These are phyloP conservation scores for Pseudoscleropodium purum DNA, from an alignment of 225 moss, liverwort and hornwort species.

Conservation along the genomic window DNA sequence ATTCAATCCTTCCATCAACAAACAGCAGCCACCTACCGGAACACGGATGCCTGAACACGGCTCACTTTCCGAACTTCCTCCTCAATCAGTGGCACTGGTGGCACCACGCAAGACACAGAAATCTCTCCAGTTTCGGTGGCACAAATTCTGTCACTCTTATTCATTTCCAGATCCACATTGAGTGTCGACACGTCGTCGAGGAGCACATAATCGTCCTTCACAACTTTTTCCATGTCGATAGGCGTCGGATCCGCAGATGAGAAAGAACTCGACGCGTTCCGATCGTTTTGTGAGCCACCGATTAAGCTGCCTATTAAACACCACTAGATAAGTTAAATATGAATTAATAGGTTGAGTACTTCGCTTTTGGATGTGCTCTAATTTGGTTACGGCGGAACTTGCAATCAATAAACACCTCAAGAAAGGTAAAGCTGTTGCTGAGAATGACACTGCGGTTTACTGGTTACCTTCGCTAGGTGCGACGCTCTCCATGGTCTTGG, in stretches of 20 bases:
- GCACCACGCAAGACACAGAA: constrained; percentile 20
- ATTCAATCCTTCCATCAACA: not conserved
- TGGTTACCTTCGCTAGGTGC: constrained; percentile 6
- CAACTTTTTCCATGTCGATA: constrained; percentile 1
- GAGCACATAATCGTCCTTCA: constrained; percentile 1
- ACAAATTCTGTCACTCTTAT: not conserved
- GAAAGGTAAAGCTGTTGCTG: not conserved
- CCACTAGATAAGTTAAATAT: not conserved
- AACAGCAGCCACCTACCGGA: constrained; percentile 32
- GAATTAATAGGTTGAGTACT: not conserved
- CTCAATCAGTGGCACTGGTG: constrained; percentile 54
- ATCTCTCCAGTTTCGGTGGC: constrained; percentile 9
- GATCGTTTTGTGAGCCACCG: not conserved
- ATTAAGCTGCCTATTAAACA: not conserved
- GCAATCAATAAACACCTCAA: not conserved
- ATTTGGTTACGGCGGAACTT: not conserved
- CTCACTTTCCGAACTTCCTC: constrained; percentile 73
- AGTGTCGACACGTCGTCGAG: not conserved
- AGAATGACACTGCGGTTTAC: not conserved
- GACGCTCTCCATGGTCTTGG: not conserved
- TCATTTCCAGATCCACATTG: constrained; percentile 1
- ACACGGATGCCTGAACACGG: constrained; percentile 70
- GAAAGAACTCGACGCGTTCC: constrained; percentile 2
- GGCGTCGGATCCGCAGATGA: not conserved
- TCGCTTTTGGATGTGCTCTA: not conserved